phyloP scores from a whole-genome alignment of 441 rosid genomes.

The Adansonia gregorii region DNA sequence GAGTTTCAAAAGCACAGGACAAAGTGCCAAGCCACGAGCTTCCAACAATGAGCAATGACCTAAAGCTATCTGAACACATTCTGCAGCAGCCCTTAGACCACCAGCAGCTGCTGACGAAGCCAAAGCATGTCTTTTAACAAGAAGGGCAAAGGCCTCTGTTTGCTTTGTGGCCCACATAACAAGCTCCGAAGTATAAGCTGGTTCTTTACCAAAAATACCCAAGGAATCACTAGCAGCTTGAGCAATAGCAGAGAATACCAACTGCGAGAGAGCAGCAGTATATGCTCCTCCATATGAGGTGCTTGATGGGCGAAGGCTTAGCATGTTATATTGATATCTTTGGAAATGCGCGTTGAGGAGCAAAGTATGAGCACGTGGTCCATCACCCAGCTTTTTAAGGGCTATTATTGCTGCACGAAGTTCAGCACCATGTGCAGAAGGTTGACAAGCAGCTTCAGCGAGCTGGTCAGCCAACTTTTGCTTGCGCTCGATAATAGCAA shows the following conservation, averaged over 20 bases:
- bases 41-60: slow-evolving; percentile 98
- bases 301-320: slow-evolving; percentile 91
- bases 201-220: slow-evolving; percentile 82
- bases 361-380: slow-evolving; percentile 91
- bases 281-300: slow-evolving; percentile 98
- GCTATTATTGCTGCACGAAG: slow-evolving; percentile 92
- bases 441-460: slow-evolving; percentile 92
- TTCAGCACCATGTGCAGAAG: slow-evolving; percentile 87
- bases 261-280: slow-evolving; percentile 96
- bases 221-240: slow-evolving; percentile 93
- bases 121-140: slow-evolving; percentile 93
- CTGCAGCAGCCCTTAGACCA: slow-evolving; percentile 98
- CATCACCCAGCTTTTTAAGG: slow-evolving; percentile 98
- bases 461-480: slow-evolving; percentile 96
- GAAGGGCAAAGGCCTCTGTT: slow-evolving; percentile 83
- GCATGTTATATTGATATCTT: slow-evolving; percentile 87
- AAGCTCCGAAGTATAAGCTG: slow-evolving; percentile 90
- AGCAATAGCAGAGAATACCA: slow-evolving; percentile 91
- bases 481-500: slow-evolving; percentile 65
- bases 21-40: slow-evolving; percentile 90
- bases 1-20: slow-evolving; percentile 84
- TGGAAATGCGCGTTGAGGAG: slow-evolving; percentile 87
- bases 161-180: slow-evolving; percentile 98
- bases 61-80: slow-evolving; percentile 97
- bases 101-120: slow-evolving; percentile 99